Percentiles rank a stretch among this genome's conserved stretches.
These are phyloP conservation scores for Capsicum chinense DNA, from an alignment of 257 asterid species.

Conservation along the genomic window DNA sequence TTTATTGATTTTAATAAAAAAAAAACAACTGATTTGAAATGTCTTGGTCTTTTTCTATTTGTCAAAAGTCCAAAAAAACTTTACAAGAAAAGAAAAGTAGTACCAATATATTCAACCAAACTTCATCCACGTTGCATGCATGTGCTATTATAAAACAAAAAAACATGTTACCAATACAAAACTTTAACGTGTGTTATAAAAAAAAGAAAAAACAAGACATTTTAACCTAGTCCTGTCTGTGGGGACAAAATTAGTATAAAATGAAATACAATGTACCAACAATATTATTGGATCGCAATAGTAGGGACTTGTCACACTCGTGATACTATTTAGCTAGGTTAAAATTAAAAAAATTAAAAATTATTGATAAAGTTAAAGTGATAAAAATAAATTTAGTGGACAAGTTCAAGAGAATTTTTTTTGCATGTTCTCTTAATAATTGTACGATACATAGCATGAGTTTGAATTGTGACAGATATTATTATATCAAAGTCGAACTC, in stretches of 20 bases:
- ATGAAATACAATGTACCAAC: neutral
- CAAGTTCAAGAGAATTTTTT: too few relatives aligned
- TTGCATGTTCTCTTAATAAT: too few relatives aligned
- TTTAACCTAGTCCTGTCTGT: neutral
- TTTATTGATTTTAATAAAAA: too few relatives aligned
- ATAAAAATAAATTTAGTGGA: too few relatives aligned
- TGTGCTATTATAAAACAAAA: neutral
- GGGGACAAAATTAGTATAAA: too few relatives aligned
- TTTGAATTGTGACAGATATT: neutral
- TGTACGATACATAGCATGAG: neutral
- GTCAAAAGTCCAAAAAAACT: neutral
- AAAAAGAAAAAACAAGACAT: neutral
- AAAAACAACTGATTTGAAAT: neutral
- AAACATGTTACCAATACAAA: neutral
- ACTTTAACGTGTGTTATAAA: neutral
- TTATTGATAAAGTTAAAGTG: too few relatives aligned
- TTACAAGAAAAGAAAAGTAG: neutral
- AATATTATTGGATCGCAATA: neutral
- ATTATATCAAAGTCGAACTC: neutral
- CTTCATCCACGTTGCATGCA: neutral
- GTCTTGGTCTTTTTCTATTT: neutral
- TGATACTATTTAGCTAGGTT: too few relatives aligned
- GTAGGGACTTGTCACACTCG: neutral
- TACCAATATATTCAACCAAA: neutral
- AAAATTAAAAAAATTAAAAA: too few relatives aligned